Base-by-base conservation (phyloP, 768 basidiomycete species). In the Tricholoma hemisulphureum region DNA sequence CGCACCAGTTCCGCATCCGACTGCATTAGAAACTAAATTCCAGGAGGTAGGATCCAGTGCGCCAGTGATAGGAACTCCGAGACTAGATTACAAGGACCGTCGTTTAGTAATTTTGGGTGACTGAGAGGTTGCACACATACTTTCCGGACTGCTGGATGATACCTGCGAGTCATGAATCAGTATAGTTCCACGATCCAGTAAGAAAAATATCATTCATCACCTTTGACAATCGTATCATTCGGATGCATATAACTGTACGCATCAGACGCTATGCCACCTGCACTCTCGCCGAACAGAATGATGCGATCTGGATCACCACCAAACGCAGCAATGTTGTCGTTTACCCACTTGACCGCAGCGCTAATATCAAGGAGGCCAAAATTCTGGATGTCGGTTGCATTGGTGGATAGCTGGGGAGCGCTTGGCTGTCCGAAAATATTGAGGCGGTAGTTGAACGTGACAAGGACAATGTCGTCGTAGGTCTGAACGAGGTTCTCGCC, bases 281-380 rank as follows among this genome's bases (percentile, higher is more conserved):
- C 75, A 57, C 73, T 74, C 48, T 75, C 69, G 5, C 75, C 75
- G 23, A 70, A 72, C 7, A 76, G 31, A 14, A 64, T 67, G 48
- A 76, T 69, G 51, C 80, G 68, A 14, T 74, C 61, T 16, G 71
- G 73, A 60, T 75, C 74, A 26, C 74, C 74, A n/a, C 74, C 74
- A 53, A 80, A 82, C 4, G 63, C 68, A 6, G 68, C 72, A 51
- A 81, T 81, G 58, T 81, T 78, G 24, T 73, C 67, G 37, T 77
- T 71, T 9, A 81, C 73, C 80, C 79, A 80, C 58, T 77, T 58
- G 1, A 80, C 69, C 4, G 76, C 78, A 21, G 74, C 71, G 11
- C 71, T 67, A 3, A 67, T 16, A 35, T 78, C 76, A 9, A 75
- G 65, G 9, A 76, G 59, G 3, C 75, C 75, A 62, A 74, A 75